Conservation (phyloP, 225 moss, liverwort and hornwort species). For the Rhytidiadelphus loreus region DNA sequence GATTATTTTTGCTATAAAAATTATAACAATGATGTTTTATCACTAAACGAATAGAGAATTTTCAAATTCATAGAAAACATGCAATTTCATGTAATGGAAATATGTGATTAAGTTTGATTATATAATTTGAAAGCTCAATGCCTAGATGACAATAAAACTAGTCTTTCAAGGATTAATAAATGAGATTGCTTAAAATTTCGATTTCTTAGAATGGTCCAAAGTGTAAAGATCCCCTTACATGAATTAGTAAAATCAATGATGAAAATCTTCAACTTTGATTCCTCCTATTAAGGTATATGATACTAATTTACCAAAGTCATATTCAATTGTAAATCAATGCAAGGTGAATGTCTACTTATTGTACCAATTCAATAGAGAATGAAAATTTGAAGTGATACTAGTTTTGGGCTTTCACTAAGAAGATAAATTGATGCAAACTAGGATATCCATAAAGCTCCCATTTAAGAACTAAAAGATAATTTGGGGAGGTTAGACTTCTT, state of each 20-base stretch:
- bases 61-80: neutral
- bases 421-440: neutral
- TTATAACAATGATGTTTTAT: neutral
- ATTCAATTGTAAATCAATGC: neutral
- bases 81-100: neutral
- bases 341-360: neutral
- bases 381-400: neutral
- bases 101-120: neutral
- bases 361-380: neutral
- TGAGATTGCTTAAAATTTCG: fast-evolving
- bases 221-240: fast-evolving
- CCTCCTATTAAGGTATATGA: neutral
- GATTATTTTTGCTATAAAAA: neutral
- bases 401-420: neutral
- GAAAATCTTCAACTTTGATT: fast-evolving
- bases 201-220: neutral
- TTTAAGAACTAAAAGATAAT: neutral
- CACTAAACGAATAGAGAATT: neutral
- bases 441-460: neutral
- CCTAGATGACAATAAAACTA: neutral
- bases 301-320: neutral
- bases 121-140: neutral
- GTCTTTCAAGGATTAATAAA: neutral
- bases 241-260: neutral
- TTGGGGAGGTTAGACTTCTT: neutral